These are phyloP conservation scores for Xylaria nigripes DNA, from an alignment of 495 filamentous ascomycete genomes.

Conservation along the genomic window DNA sequence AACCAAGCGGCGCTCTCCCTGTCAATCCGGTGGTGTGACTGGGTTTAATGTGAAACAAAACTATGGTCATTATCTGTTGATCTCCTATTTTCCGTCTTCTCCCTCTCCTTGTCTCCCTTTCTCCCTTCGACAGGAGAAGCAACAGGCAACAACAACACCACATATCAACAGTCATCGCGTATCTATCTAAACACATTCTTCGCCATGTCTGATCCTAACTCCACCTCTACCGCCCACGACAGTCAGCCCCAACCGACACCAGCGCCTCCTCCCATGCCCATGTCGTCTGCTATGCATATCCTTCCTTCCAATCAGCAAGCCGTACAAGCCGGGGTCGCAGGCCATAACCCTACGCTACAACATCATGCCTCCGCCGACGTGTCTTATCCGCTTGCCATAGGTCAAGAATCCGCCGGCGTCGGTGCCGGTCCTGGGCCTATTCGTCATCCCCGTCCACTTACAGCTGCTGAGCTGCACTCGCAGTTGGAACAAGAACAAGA, in stretches of 20 bases:
- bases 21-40: neutral
- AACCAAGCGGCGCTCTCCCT: neutral
- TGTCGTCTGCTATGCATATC: constrained; percentile 37
- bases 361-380: constrained; percentile 37
- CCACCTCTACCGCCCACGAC: constrained; percentile 41
- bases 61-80: neutral
- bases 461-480: constrained; percentile 76
- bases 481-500: constrained; percentile 91
- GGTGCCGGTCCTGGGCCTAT: constrained; percentile 59
- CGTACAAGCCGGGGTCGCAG: constrained; percentile 39
- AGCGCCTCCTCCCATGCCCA: constrained; percentile 17
- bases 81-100: neutral
- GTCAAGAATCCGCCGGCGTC: constrained; percentile 48
- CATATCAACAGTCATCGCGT: neutral
- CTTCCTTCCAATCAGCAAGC: constrained; percentile 47
- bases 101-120: neutral
- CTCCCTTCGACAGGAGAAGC: neutral
- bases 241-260: constrained; percentile 13
- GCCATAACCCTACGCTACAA: constrained; percentile 44
- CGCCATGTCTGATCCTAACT: constrained; percentile 52
- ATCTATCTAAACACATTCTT: neutral
- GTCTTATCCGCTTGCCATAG: constrained; percentile 18
- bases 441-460: constrained; percentile 76
- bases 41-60: neutral
- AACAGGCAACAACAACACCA: neutral